These are phyloP conservation scores for Paracorniculantispora psalliotae DNA, from an alignment of 2,329 filamentous ascomycete species.

Conservation along the genomic window DNA sequence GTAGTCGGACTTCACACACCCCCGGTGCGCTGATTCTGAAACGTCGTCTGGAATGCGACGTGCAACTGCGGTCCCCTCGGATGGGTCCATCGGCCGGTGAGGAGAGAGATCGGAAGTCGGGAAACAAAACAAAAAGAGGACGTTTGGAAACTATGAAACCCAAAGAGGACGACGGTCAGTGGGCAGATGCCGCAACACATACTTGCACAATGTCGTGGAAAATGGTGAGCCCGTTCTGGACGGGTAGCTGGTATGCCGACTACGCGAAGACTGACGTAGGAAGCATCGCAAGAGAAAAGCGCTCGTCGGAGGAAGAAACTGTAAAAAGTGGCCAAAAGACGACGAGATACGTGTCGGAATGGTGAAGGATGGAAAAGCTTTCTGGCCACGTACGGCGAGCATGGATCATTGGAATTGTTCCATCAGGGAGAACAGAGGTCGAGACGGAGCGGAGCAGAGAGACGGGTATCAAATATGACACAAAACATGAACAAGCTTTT, in stretches of 20 bases:
- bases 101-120: background rate
- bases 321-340: background rate
- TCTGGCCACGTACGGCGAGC: background rate
- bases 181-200: too few relatives aligned
- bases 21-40: background rate
- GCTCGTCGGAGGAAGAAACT: background rate
- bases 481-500: background rate
- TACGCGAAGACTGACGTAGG: background rate
- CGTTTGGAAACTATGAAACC: background rate
- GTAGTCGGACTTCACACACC: background rate
- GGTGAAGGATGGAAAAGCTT: background rate
- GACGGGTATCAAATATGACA: background rate
- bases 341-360: background rate
- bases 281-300: background rate
- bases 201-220: too few relatives aligned
- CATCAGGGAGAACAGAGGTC: background rate
- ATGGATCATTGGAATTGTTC: background rate
- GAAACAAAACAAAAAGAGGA: background rate
- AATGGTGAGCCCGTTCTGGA: background rate
- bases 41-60: constrained; percentile 8
- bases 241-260: background rate
- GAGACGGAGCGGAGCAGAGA: background rate
- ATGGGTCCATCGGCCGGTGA: background rate
- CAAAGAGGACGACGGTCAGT: background rate
- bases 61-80: background rate